phyloP scores from a whole-genome alignment of 768 basidiomycete genomes.

The Pleurotus salmoneostramineus region DNA sequence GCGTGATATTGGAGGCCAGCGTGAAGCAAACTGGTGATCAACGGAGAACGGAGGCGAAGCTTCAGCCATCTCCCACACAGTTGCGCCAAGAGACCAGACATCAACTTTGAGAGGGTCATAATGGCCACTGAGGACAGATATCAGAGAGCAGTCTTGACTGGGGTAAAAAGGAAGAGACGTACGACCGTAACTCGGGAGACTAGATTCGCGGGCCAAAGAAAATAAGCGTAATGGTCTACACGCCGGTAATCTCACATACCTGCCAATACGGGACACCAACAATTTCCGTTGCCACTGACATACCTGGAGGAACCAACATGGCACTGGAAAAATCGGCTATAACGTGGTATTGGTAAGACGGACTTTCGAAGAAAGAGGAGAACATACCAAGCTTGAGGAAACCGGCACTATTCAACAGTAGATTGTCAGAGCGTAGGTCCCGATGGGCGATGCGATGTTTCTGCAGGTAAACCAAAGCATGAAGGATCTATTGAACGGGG shows the following conservation, averaged over 20 bases:
- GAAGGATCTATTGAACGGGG: slow-evolving; percentile 43
- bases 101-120: slow-evolving; percentile 77
- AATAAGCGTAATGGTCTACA: slow-evolving; percentile 12
- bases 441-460: slow-evolving; percentile 71
- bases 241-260: slow-evolving; percentile 28
- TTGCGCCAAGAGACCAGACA: slow-evolving; percentile 80
- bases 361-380: background rate
- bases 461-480: slow-evolving; percentile 65
- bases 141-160: slow-evolving; percentile 8
- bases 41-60: slow-evolving; percentile 70
- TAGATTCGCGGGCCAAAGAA: slow-evolving; percentile 9
- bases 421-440: slow-evolving; percentile 81
- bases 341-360: background rate
- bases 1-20: slow-evolving; percentile 61
- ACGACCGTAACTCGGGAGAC: slow-evolving; percentile 78
- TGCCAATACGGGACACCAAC: slow-evolving; percentile 84
- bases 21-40: slow-evolving; percentile 49
- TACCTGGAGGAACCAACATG: slow-evolving; percentile 49
- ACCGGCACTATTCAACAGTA: slow-evolving; percentile 66
- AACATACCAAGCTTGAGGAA: slow-evolving; percentile 70
- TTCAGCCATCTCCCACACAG: slow-evolving; percentile 80
- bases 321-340: slow-evolving; percentile 82
- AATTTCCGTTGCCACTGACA: slow-evolving; percentile 48
- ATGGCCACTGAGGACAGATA: slow-evolving; percentile 39
- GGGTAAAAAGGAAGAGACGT: slow-evolving; percentile 19